These are phyloP conservation scores for Kodamaea laetipori DNA, from an alignment of 805 yeast genomes.

Conservation along the genomic window DNA sequence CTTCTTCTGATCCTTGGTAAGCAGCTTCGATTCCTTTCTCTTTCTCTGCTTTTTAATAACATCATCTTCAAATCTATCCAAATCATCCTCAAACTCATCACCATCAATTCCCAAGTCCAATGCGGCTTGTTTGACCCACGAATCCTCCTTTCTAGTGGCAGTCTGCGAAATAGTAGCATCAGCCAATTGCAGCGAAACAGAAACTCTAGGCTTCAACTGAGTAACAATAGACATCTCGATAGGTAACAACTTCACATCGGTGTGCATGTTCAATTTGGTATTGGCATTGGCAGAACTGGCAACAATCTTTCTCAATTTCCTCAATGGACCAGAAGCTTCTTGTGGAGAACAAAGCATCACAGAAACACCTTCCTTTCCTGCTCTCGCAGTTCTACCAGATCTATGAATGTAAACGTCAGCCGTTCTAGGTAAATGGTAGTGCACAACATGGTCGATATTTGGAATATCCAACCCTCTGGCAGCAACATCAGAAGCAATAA, in stretches of 20 bases:
- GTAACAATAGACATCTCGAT: conserved; percentile 73
- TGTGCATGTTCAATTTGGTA: conserved; percentile 35
- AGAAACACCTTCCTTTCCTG: conserved; percentile 91
- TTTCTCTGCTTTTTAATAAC: conserved; percentile 63
- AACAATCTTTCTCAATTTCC: conserved; percentile 65
- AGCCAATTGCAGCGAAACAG: conserved; percentile 71
- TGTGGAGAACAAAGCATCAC: conserved; percentile 91
- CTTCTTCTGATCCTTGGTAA: conserved; percentile 52
- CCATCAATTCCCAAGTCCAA: conserved; percentile 86
- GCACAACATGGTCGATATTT: conserved; percentile 88
- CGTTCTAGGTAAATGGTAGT: conserved; percentile 90
- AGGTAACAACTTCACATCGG: conserved; percentile 67
- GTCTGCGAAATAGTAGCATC: conserved; percentile 66
- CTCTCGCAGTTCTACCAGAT: conserved; percentile 98
- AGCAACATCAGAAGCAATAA: conserved; percentile 96
- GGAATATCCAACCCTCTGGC: conserved; percentile 97
- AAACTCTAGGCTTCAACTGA: conserved; percentile 69
- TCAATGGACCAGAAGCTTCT: conserved; percentile 86
- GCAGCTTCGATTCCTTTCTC: conserved; percentile 40
- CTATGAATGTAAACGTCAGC: conserved; percentile 95
- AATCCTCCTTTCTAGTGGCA: conserved; percentile 64
- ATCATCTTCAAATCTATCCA: conserved; percentile 66
- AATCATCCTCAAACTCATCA: conserved; percentile 38
- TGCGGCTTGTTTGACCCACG: conserved; percentile 89
- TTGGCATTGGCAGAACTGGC: conserved; percentile 29